phyloP scores from a whole-genome alignment of 2,329 filamentous ascomycete genomes.

The Hymenoscyphus fructigenus region DNA sequence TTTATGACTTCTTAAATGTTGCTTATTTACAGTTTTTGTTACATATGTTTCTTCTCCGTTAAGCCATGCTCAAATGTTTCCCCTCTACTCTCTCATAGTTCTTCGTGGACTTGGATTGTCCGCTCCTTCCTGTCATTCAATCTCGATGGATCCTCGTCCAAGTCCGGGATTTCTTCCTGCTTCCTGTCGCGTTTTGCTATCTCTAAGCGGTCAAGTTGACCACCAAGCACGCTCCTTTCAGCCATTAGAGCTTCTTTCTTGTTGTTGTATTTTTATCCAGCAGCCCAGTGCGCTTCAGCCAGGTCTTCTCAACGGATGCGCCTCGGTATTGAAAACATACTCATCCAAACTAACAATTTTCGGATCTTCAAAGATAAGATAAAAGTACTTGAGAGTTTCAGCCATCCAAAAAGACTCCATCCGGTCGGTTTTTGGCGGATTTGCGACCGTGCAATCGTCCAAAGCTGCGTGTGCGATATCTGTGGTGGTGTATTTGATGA shows the following conservation, averaged over 20 bases:
- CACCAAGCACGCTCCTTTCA: neutral
- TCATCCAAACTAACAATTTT: constrained; percentile 60
- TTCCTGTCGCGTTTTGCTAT: neutral
- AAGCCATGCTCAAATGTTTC: neutral
- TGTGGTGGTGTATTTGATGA: constrained; percentile 44
- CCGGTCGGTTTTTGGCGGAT: constrained; percentile 31
- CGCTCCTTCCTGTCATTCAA: neutral
- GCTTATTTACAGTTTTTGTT: neutral
- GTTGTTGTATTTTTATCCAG: neutral
- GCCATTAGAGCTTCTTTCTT: neutral
- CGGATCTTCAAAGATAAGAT: constrained; percentile 71
- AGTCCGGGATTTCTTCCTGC: neutral
- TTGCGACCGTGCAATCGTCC: constrained; percentile 37
- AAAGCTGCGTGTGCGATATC: constrained; percentile 44
- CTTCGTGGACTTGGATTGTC: neutral
- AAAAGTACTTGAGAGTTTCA: constrained; percentile 78
- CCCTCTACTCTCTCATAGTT: neutral
- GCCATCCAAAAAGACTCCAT: constrained; percentile 51
- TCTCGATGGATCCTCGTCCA: neutral
- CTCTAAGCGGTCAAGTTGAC: neutral
- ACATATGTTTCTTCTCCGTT: neutral
- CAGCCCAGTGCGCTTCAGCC: neutral
- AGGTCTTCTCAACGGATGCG: constrained; percentile 27
- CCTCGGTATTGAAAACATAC: constrained; percentile 53
- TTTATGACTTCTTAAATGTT: neutral